Conservation (phyloP, 2,329 filamentous ascomycete species). For the Penicillium psychrosexuale region DNA sequence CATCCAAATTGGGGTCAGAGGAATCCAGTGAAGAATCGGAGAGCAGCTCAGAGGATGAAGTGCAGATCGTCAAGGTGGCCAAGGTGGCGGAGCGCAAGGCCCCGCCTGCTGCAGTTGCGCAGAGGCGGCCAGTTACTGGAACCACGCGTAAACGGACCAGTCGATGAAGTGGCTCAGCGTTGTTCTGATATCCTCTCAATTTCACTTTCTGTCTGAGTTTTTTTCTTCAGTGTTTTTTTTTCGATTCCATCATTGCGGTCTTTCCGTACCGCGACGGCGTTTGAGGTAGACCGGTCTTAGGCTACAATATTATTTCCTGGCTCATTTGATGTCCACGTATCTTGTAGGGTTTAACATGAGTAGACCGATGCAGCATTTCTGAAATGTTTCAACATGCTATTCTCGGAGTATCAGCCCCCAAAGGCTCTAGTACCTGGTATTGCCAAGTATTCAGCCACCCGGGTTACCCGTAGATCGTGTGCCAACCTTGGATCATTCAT, state of each 20-base stretch:
- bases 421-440: neutral
- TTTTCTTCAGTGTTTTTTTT: neutral
- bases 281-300: slow-evolving; percentile 4
- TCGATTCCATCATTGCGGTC: neutral
- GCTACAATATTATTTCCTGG: neutral
- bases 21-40: slow-evolving; percentile 19
- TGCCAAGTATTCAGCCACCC: slow-evolving; percentile 7
- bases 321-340: neutral
- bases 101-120: slow-evolving; percentile 15
- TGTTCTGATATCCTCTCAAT: slow-evolving; percentile 1
- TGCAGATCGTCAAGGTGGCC: slow-evolving; percentile 28
- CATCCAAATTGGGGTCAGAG: slow-evolving; percentile 17
- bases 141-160: slow-evolving; percentile 25
- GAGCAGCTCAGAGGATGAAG: slow-evolving; percentile 29
- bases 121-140: slow-evolving; percentile 19
- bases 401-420: neutral
- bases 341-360: neutral
- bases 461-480: neutral
- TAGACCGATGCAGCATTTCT: neutral
- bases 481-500: neutral
- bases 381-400: too few species aligned
- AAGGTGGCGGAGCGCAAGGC: slow-evolving; percentile 28
- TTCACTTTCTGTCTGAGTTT: neutral
- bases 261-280: slow-evolving; percentile 1
- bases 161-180: slow-evolving; percentile 19